Evolutionary conservation across 768 basidiomycete species (phyloP), one percentile per base, ranked within the genome.

Genomic region (Rhizopogon salebrosus): DNA sequence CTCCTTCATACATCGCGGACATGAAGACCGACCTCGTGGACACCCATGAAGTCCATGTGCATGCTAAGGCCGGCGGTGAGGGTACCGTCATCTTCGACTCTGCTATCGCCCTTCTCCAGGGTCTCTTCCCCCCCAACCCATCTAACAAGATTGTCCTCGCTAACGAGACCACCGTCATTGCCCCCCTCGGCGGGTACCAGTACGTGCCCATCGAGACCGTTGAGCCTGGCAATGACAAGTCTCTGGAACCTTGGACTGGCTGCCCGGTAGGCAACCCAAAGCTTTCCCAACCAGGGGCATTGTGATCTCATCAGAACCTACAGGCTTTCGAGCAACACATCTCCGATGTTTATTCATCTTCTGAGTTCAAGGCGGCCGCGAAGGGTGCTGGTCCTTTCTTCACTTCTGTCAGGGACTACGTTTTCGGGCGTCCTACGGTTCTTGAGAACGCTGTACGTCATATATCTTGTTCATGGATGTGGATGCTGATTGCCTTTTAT

Each of bases 151-250:
- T 87, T 59, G 75, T 75, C 6, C 83, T 95, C 14, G 92, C 92
- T 2, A 90, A 95, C 57, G 88, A 83, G 52, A 82, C 83, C 13
- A 80, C 75, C 23, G 73, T 94, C 57, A 68, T 80, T 20, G 82
- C 87, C 1, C 91, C 92, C 23, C 78, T 93, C 8, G 80, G 81
- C 14, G 89, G 89, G 3, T 94, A 92, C 68, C 89, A 92, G 69
- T 94, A 93, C 58, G 80, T 94, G 43, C 88, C 91, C 1, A 88
- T 91, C 27, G 86, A 92, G 73, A 90, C 89, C n/a, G 85, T 93
- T 45, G 89, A 91, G 66, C 87, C 90, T 26, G 79, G 77, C 49
- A 89, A 91, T 58, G 87, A 91, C 65, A 83, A 87, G 61, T 87
- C 87, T 22, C 74, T 93, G 55, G 89, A 94, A 71, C 85, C 85